A percentile compares a stretch with the other conserved stretches of the same genome.
These are phyloP conservation scores for Kondoa subrosea DNA, from an alignment of 768 basidiomycete species.

Conservation along the genomic window DNA sequence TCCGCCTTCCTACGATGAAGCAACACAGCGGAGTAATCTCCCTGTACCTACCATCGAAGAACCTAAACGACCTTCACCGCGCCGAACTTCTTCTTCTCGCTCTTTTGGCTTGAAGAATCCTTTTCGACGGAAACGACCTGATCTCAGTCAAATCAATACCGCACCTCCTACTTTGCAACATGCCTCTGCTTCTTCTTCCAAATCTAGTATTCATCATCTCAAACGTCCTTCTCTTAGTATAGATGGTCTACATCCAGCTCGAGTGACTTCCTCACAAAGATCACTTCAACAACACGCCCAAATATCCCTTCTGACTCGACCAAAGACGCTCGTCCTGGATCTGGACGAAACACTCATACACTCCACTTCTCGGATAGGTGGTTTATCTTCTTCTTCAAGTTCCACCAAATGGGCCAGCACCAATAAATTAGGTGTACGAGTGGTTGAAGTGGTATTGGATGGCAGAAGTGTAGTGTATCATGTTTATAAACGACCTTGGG, in stretches of 20 bases:
- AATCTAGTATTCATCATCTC: background rate
- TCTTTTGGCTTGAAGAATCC: background rate
- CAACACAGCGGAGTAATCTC: background rate
- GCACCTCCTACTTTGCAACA: background rate
- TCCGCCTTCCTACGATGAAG: constrained; percentile 11
- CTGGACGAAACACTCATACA: constrained; percentile 97
- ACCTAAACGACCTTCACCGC: background rate
- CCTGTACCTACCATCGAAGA: too few relatives aligned
- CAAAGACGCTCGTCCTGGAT: constrained; percentile 90
- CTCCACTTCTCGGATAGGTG: constrained; percentile 46
- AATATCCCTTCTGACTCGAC: constrained; percentile 44
- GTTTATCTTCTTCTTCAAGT: constrained; percentile 27
- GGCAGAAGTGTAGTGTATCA: constrained; percentile 84
- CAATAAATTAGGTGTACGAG: constrained; percentile 41
- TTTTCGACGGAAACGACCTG: background rate
- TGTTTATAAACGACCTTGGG: constrained; percentile 95
- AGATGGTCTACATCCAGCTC: background rate
- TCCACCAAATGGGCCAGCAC: constrained; percentile 1
- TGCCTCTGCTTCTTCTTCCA: background rate
- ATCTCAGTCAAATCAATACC: background rate
- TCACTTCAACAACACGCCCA: constrained; percentile 1
- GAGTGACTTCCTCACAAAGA: background rate
- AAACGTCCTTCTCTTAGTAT: background rate
- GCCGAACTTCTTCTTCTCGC: background rate
- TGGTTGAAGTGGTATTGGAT: constrained; percentile 79